Evolutionary conservation across 2,329 filamentous ascomycete genomes (phyloP).

Genomic region (Escovopsis sp.): DNA sequence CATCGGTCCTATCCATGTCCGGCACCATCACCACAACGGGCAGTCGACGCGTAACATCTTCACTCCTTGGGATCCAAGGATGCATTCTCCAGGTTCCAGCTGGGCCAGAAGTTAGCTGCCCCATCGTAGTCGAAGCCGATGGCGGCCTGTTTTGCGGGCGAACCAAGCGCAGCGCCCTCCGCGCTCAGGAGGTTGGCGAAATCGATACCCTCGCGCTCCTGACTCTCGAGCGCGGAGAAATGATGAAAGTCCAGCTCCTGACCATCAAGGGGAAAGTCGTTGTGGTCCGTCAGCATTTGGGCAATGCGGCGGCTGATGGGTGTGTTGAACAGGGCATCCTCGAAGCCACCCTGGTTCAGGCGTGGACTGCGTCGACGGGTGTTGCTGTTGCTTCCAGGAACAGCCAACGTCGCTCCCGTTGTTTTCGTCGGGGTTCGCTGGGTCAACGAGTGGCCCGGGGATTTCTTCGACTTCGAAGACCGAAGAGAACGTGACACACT

Average conservation of each 20-base stretch:
- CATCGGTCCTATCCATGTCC: background rate
- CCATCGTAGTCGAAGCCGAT: constrained; percentile 18
- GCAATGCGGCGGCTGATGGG: constrained; percentile 49
- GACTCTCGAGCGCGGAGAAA: constrained; percentile 24
- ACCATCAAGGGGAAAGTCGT: constrained; percentile 28
- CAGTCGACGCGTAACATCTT: background rate
- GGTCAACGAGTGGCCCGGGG: constrained; percentile 27
- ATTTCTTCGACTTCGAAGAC: constrained; percentile 28
- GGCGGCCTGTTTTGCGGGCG: constrained; percentile 23
- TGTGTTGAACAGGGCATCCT: constrained; percentile 27
- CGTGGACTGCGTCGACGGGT: constrained; percentile 29
- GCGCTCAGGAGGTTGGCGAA: constrained; percentile 34
- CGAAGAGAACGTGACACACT: constrained; percentile 44
- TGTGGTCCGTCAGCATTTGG: constrained; percentile 45
- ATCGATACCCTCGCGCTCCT: constrained; percentile 24
- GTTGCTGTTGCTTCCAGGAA: constrained; percentile 20
- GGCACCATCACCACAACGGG: background rate
- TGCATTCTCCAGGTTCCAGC: constrained; percentile 12
- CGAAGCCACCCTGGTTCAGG: constrained; percentile 22
- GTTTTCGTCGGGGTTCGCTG: constrained; percentile 37
- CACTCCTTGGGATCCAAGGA: background rate
- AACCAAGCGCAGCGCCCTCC: constrained; percentile 33
- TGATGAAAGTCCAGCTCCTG: constrained; percentile 29
- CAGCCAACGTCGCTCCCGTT: constrained; percentile 16
- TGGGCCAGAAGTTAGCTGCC: constrained; percentile 14